These are phyloP conservation scores for Ophiocordyceps camponoti-leonardi DNA, from an alignment of 2,329 filamentous ascomycete genomes.

Conservation along the genomic window DNA sequence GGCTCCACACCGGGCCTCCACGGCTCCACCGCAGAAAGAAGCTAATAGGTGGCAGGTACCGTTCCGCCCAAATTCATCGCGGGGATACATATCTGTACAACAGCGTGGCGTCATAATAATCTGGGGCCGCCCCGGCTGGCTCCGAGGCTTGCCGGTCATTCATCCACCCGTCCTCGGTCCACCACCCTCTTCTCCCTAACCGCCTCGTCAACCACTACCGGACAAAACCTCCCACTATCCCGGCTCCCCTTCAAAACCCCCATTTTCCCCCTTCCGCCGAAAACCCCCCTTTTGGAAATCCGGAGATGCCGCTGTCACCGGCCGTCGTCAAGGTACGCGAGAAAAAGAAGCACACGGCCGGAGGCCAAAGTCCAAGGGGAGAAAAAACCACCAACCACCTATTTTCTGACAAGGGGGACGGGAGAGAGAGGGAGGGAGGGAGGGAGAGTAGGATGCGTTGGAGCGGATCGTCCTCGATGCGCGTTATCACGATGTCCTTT, in stretches of 20 bases:
- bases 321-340: constrained; percentile 8
- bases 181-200: background rate
- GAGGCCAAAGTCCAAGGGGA: too few species aligned
- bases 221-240: too few species aligned
- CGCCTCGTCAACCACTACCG: background rate
- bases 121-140: background rate
- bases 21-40: too few species aligned
- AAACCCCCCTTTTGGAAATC: too few species aligned
- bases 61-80: background rate
- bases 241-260: too few species aligned
- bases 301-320: constrained; percentile 6
- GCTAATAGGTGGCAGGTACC: background rate
- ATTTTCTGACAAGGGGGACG: too few species aligned
- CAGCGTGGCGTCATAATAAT: background rate
- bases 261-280: too few species aligned
- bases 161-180: too few species aligned
- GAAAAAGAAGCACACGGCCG: too few species aligned
- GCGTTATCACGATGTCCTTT: constrained; percentile 66
- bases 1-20: too few species aligned
- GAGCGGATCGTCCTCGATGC: constrained; percentile 71
- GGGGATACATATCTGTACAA: background rate
- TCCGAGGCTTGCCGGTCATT: background rate
- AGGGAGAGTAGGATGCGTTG: constrained; percentile 38
- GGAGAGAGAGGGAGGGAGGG: background rate
- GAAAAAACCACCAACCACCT: too few species aligned